Percentiles rank a stretch among this genome's conserved stretches.
phyloP scores from a whole-genome alignment of 345 rosid genomes.

The Eucalyptus coolabah region DNA sequence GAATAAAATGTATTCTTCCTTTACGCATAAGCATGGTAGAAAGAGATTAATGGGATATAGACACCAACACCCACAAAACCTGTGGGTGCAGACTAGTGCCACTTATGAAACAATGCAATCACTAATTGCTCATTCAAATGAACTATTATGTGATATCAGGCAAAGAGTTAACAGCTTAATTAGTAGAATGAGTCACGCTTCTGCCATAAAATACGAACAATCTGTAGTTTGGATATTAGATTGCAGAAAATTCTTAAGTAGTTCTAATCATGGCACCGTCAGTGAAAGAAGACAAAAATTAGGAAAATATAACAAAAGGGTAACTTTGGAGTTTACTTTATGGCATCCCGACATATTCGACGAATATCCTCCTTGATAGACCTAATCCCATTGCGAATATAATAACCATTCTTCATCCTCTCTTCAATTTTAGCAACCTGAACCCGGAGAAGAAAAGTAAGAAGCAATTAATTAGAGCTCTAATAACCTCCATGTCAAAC shows the following conservation, averaged over 20 bases:
- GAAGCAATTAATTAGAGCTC: background rate
- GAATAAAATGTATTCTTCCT: background rate
- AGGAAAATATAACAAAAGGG: background rate
- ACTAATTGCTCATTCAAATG: background rate
- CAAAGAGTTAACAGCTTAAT: background rate
- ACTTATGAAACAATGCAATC: background rate
- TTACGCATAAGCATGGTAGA: background rate
- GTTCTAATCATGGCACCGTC: background rate
- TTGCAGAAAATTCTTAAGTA: background rate
- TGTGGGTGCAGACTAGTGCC: background rate
- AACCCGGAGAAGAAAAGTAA: slow-evolving; percentile 3
- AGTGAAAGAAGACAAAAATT: background rate
- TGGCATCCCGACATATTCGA: slow-evolving; percentile 98
- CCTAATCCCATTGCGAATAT: slow-evolving; percentile 69
- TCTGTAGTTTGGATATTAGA: background rate
- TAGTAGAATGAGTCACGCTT: background rate
- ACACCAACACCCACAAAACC: background rate
- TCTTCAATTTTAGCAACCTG: slow-evolving; percentile 88
- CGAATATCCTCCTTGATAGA: slow-evolving; percentile 93
- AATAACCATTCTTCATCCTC: slow-evolving; percentile 78
- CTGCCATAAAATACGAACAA: background rate
- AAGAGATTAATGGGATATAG: background rate
- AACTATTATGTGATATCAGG: background rate
- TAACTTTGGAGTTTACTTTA: slow-evolving; percentile 48
- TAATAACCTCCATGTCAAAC: background rate